Evolutionary conservation across 179 eudicot species (phyloP).

Genomic region (Pouteria campechiana): DNA sequence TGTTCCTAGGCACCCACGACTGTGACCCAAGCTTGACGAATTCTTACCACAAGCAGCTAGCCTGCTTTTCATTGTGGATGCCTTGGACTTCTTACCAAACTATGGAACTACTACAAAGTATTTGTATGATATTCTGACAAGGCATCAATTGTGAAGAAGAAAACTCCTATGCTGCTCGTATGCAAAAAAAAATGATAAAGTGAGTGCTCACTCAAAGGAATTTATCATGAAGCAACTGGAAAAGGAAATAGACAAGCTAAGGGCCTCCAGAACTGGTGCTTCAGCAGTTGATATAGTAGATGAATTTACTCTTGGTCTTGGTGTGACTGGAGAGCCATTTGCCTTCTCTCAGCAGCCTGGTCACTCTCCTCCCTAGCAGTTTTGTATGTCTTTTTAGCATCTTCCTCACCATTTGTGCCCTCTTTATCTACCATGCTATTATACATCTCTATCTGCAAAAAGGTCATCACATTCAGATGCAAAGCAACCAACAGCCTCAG

Average conservation of each 20-base stretch:
- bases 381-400: slow-evolving; percentile 65
- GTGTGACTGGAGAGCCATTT: slow-evolving; percentile 63
- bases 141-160: slow-evolving; percentile 67
- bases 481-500: too few species aligned
- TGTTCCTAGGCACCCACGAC: slow-evolving; percentile 95
- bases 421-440: slow-evolving; percentile 74
- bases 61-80: slow-evolving; percentile 75
- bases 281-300: slow-evolving; percentile 61
- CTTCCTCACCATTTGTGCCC: slow-evolving; percentile 43
- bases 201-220: slow-evolving; percentile 88
- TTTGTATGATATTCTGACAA: slow-evolving; percentile 79
- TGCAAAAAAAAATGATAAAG: slow-evolving; percentile 95
- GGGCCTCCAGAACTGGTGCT: slow-evolving; percentile 65
- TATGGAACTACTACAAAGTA: slow-evolving; percentile 87
- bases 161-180: slow-evolving; percentile 60
- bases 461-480: too few species aligned
- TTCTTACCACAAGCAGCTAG: slow-evolving; percentile 85
- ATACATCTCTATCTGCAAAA: slow-evolving; percentile 60
- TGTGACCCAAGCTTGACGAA: slow-evolving; percentile 80
- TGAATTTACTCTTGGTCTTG: slow-evolving; percentile 79
- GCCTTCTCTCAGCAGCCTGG: slow-evolving; percentile 49
- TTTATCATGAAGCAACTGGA: slow-evolving; percentile 90
- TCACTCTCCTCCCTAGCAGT: slow-evolving; percentile 54
- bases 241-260: slow-evolving; percentile 90
- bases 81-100: slow-evolving; percentile 77